These are phyloP conservation scores for Crucibulum laeve DNA, from an alignment of 768 basidiomycete genomes.

Conservation along the genomic window DNA sequence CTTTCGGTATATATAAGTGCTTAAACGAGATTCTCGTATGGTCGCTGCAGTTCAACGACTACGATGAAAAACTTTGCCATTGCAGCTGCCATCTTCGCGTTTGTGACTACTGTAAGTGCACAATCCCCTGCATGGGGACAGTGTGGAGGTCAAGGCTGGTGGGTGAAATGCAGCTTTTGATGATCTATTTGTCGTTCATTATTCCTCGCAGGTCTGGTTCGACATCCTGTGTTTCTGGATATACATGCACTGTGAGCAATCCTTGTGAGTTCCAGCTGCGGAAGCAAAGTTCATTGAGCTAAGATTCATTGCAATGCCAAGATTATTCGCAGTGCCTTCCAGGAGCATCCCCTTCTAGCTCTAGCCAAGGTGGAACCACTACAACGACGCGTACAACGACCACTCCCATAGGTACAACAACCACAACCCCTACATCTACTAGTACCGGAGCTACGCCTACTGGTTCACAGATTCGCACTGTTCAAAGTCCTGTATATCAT, in stretches of 20 bases:
- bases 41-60: not conserved
- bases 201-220: constrained; percentile 29
- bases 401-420: constrained; percentile 18
- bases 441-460: constrained; percentile 30
- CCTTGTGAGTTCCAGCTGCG: constrained; percentile 22
- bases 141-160: constrained; percentile 40
- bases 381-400: constrained; percentile 22
- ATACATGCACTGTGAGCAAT: constrained; percentile 35
- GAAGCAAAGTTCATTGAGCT: not conserved
- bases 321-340: constrained; percentile 55
- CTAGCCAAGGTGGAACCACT: constrained; percentile 3
- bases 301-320: constrained; percentile 12
- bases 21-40: not conserved
- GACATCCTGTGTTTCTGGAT: constrained; percentile 38
- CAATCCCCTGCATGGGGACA: constrained; percentile 38
- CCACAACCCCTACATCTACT: constrained; percentile 19
- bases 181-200: not conserved
- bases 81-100: constrained; percentile 8
- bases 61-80: constrained; percentile 11
- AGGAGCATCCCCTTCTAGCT: constrained; percentile 19
- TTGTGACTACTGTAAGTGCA: constrained; percentile 19
- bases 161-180: constrained; percentile 2
- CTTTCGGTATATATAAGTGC: constrained; percentile 6
- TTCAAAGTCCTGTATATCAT: constrained; percentile 49
- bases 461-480: constrained; percentile 48